Base-by-base conservation (phyloP, 1,139 yeast genomes). In the Zygosaccharomyces pseudobailii region DNA sequence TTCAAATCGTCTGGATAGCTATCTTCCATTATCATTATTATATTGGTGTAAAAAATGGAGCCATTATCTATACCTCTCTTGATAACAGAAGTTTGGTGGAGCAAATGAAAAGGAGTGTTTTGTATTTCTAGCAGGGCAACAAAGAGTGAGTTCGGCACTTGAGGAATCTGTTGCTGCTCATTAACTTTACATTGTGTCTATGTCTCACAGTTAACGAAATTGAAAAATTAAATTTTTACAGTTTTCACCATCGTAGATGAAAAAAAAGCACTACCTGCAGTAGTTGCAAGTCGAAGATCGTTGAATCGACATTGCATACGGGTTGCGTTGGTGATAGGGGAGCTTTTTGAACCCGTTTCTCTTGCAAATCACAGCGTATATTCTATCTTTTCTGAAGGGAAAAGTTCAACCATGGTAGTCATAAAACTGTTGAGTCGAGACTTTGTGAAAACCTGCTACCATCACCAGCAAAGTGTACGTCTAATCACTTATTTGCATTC, bases 401-500 rank as follows among this genome's bases (percentile, higher is more conserved):
- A 13, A 1, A 13, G 27, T 24, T 24, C 27, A 2, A 24, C 27
- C 27, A 48, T 48, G 51, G 24, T 43, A 36, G 24, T 40, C 35
- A 39, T 40, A 36, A 27, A 35, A 24, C 9, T 8, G 21, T 30
- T 42, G 33, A 42, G 37, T 36, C 40, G 35, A 40, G 30, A 40
- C 13, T 24, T 46, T 17, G 21, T 32, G 3, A 40, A 42, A 32
- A 23, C 40, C 31, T 32, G 36, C 9, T 36, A 27, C 22, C 40
- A 23, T 35, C 42, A 34, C 25, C 43, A 37, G 23, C 51, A 46
- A 23, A 33, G 39, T 30, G 47, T 44, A 41, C 61, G 65, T 37
- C 46, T 42, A 6, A 51, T 60, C 30, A 61, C 67, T 4, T 70
- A 71, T 46, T 54, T 71, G 36, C 83, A 80, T 59, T 72, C 76